Percentiles rank a stretch among this genome's conserved stretches.
phyloP scores from a whole-genome alignment of 2,329 filamentous ascomycete genomes.

The Aspergillus pseudoglaucus region DNA sequence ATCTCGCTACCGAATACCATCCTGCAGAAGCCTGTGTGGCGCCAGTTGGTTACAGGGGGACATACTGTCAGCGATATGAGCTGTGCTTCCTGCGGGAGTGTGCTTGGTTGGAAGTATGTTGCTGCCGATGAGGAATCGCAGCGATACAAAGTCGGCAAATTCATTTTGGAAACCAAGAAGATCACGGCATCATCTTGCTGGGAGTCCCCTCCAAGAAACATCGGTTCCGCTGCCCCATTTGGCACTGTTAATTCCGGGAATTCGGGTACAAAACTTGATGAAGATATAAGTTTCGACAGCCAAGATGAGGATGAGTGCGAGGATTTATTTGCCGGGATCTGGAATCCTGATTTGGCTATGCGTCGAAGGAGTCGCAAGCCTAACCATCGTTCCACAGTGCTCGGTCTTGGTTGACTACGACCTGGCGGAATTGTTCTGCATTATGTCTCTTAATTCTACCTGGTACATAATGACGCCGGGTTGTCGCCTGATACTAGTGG shows the following conservation, averaged over 20 bases:
- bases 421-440: not conserved
- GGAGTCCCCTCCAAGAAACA: constrained; percentile 35
- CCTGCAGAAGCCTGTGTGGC: constrained; percentile 49
- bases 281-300: constrained; percentile 54
- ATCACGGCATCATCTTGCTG: constrained; percentile 47
- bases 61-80: constrained; percentile 57
- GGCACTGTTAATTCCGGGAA: constrained; percentile 1
- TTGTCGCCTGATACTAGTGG: not conserved
- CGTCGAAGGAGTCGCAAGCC: constrained; percentile 37
- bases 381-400: constrained; percentile 19
- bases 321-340: constrained; percentile 57
- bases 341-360: constrained; percentile 50
- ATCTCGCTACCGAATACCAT: constrained; percentile 53
- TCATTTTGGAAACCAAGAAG: constrained; percentile 56
- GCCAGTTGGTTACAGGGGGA: constrained; percentile 56
- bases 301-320: constrained; percentile 63
- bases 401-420: constrained; percentile 9
- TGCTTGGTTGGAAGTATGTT: constrained; percentile 61
- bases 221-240: constrained; percentile 2
- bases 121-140: constrained; percentile 56
- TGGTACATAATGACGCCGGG: not conserved
- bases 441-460: not conserved
- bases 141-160: constrained; percentile 61
- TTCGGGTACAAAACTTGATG: constrained; percentile 9
- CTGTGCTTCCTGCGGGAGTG: constrained; percentile 50